Conservation (phyloP, 1,284 basidiomycete genomes). For the Microbotryomycetes sp. region DNA sequence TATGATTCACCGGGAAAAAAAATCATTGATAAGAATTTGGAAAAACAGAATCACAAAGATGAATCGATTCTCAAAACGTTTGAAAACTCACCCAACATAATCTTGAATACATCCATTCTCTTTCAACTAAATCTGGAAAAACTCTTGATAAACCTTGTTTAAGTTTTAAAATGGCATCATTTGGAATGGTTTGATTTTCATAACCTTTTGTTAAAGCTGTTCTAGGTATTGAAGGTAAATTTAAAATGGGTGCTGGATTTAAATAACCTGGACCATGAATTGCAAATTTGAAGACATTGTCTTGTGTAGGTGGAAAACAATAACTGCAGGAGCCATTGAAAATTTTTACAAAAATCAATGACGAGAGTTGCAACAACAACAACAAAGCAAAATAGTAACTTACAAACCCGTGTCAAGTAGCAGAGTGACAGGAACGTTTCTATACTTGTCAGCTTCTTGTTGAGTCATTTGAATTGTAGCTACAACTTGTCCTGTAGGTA, state of each 20-base stretch:
- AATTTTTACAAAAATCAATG: background rate
- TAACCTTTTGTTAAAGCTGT: slow-evolving; percentile 15
- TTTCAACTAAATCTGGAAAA: slow-evolving; percentile 16
- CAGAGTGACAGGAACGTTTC: slow-evolving; percentile 20
- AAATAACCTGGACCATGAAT: slow-evolving; percentile 31
- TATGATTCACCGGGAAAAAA: too few relatives aligned
- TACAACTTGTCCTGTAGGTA: slow-evolving; percentile 28
- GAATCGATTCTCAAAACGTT: background rate
- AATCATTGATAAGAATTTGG: too few relatives aligned
- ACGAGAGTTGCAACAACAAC: background rate
- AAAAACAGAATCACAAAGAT: too few relatives aligned
- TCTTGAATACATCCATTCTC: slow-evolving; percentile 11
- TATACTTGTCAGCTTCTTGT: slow-evolving; percentile 15
- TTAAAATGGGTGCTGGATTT: slow-evolving; percentile 1
- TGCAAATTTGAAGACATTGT: slow-evolving; percentile 12
- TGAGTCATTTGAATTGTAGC: slow-evolving; percentile 15
- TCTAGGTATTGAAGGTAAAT: slow-evolving; percentile 22
- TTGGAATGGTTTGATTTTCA: slow-evolving; percentile 22
- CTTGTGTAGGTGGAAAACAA: slow-evolving; percentile 17
- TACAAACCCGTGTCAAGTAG: slow-evolving; percentile 27
- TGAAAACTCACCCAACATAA: slow-evolving; percentile 22
- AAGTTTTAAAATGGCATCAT: slow-evolving; percentile 3
- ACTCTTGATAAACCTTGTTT: slow-evolving; percentile 4
- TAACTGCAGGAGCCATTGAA: slow-evolving; percentile 9
- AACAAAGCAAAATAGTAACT: background rate